Evolutionary conservation across 495 filamentous ascomycete species (phyloP).

Genomic region (Hypoxylon rickii): DNA sequence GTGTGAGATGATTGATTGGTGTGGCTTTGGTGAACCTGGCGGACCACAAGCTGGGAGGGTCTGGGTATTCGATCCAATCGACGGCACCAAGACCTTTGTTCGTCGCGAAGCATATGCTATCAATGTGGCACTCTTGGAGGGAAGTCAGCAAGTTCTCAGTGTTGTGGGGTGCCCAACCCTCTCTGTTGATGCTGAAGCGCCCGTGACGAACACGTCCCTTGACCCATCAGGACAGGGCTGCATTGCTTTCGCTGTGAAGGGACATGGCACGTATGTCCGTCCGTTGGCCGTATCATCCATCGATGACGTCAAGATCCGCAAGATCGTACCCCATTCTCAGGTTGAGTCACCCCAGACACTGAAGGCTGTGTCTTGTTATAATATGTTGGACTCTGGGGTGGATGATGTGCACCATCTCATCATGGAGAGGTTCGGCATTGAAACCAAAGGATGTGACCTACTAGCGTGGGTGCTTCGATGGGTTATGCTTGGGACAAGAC

Average conservation of each 20-base stretch:
- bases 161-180: conserved; percentile 63
- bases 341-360: conserved; percentile 39
- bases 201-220: conserved; percentile 47
- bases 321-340: conserved; percentile 27
- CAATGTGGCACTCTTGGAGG: conserved; percentile 50
- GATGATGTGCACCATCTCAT: conserved; percentile 52
- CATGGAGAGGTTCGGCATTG: conserved; percentile 50
- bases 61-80: conserved; percentile 76
- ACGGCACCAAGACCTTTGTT: conserved; percentile 71
- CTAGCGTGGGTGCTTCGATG: conserved; percentile 70
- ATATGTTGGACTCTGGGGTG: conserved; percentile 46
- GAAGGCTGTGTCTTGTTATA: conserved; percentile 46
- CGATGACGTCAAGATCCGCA: conserved; percentile 20
- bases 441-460: conserved; percentile 59
- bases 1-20: conserved; percentile 65
- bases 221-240: conserved; percentile 58
- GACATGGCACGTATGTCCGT: conserved; percentile 59
- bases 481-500: conserved; percentile 61
- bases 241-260: conserved; percentile 60
- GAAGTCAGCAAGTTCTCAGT: conserved; percentile 43
- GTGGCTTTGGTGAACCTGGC: conserved; percentile 49
- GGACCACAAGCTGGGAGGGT: conserved; percentile 47
- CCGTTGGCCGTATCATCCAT: conserved; percentile 40
- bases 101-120: conserved; percentile 63
- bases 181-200: conserved; percentile 42